These are phyloP conservation scores for Wallacemonas sp. DNA, from an alignment of 208 protist species.

Conservation along the genomic window DNA sequence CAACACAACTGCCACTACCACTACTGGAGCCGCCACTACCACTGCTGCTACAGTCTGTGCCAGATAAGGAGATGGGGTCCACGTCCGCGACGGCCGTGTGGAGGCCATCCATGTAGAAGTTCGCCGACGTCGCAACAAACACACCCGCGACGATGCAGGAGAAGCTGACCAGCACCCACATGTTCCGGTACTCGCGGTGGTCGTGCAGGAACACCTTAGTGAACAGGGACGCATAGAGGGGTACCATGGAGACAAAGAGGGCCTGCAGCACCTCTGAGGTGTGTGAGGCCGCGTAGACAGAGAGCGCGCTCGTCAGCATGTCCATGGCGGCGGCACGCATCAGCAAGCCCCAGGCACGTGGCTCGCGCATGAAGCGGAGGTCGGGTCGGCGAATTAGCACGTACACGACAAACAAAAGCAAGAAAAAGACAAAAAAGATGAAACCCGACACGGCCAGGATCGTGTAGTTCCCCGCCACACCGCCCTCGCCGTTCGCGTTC, in stretches of 20 bases:
- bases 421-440: conserved; percentile 41
- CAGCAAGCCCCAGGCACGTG: conserved; percentile 21
- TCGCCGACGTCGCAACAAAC: conserved; percentile 27
- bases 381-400: conserved; percentile 31
- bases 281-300: conserved; percentile 39
- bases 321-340: conserved; percentile 39
- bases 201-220: conserved; percentile 46
- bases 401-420: conserved; percentile 30
- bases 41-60: not conserved
- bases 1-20: conserved; percentile 32
- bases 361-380: conserved; percentile 23
- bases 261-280: conserved; percentile 48
- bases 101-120: conserved; percentile 16
- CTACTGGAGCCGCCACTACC: not conserved
- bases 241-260: conserved; percentile 35
- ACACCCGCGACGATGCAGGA: conserved; percentile 32
- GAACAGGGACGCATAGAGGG: conserved; percentile 32
- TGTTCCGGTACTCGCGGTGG: conserved; percentile 30
- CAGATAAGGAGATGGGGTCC: not conserved
- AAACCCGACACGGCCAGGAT: conserved; percentile 38
- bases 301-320: conserved; percentile 35
- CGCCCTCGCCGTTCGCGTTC: conserved; percentile 12
- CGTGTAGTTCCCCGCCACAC: conserved; percentile 33
- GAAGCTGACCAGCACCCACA: conserved; percentile 31
- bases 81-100: not conserved